Evolutionary conservation across 371 early-diverging fungal species (phyloP).

Genomic region (Capillidium rhysosporum): DNA sequence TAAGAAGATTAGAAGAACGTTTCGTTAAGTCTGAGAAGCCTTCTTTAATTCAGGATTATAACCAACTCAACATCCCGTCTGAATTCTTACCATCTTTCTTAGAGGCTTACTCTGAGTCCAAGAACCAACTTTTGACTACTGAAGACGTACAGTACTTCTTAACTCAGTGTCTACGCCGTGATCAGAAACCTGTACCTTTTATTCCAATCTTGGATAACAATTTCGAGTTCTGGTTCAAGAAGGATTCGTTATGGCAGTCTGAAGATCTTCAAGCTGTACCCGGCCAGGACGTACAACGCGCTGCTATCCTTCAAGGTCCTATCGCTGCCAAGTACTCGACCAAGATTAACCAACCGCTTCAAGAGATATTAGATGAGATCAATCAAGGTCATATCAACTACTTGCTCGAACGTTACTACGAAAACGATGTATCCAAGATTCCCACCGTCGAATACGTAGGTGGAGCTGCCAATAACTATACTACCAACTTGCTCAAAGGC

Average conservation of each 20-base stretch:
- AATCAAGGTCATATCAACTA: conserved; percentile 61
- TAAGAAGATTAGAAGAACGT: conserved; percentile 81
- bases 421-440: conserved; percentile 32
- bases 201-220: conserved; percentile 81
- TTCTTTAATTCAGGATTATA: conserved; percentile 48
- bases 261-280: conserved; percentile 84
- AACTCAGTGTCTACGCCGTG: conserved; percentile 54
- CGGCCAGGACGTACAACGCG: conserved; percentile 75
- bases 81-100: conserved; percentile 51
- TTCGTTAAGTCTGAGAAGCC: conserved; percentile 34
- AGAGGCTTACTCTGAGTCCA: conserved; percentile 55
- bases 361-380: conserved; percentile 73
- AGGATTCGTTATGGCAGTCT: conserved; percentile 91
- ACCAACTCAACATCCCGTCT: conserved; percentile 43
- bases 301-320: conserved; percentile 91
- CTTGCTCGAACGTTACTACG: conserved; percentile 61
- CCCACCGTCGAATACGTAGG: conserved; percentile 73
- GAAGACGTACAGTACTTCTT: conserved; percentile 86
- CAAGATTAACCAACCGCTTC: conserved; percentile 68
- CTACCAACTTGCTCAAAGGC: not conserved
- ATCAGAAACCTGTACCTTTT: conserved; percentile 83
- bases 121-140: conserved; percentile 58
- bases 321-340: conserved; percentile 66
- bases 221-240: conserved; percentile 89
- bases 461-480: conserved; percentile 18